Conservation (phyloP, 1,284 basidiomycete genomes). For the Leccinum ponderosum region DNA sequence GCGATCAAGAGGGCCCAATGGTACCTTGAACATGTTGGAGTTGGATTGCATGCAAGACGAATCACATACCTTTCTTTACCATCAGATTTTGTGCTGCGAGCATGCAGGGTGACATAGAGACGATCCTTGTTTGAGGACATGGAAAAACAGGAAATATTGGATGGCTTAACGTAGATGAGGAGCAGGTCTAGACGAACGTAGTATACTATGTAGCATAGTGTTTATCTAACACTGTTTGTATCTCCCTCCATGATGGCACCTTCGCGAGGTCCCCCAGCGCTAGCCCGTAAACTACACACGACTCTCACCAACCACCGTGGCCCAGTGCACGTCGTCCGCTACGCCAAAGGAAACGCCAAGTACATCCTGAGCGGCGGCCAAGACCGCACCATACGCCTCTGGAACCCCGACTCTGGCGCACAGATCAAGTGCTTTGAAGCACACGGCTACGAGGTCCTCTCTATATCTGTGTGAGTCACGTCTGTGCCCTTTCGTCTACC, state of each 20-base stretch:
- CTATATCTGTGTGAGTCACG: slow-evolving; percentile 75
- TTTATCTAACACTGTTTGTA: too few species aligned
- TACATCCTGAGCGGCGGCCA: slow-evolving; percentile 92
- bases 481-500: too few species aligned
- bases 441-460: slow-evolving; percentile 94
- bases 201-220: too few species aligned
- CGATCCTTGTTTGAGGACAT: background rate
- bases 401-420: slow-evolving; percentile 84
- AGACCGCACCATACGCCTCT: slow-evolving; percentile 87
- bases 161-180: too few species aligned
- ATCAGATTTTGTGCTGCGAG: background rate
- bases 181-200: too few species aligned
- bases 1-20: background rate
- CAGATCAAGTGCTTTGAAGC: slow-evolving; percentile 90
- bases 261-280: slow-evolving; percentile 57
- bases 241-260: slow-evolving; percentile 61
- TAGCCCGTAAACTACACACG: slow-evolving; percentile 62
- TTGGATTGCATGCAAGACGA: background rate
- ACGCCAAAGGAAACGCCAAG: slow-evolving; percentile 82
- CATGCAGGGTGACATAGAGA: background rate
- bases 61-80: background rate
- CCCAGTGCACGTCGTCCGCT: slow-evolving; percentile 80
- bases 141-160: too few species aligned
- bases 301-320: slow-evolving; percentile 71
- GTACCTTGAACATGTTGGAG: background rate